Conservation (phyloP, 306 rosid species). For the Prunus mira region DNA sequence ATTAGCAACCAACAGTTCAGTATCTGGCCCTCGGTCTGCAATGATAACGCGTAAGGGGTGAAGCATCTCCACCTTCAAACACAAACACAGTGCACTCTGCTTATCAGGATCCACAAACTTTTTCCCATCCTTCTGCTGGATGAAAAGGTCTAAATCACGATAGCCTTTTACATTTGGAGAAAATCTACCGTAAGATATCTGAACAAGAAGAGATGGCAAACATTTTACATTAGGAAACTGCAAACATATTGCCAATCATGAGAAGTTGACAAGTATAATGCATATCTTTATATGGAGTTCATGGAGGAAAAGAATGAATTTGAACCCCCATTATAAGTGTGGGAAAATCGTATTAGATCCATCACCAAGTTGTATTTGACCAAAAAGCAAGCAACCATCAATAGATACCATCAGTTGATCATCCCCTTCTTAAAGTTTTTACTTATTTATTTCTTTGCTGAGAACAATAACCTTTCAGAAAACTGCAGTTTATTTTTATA, state of each 20-base stretch:
- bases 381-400: neutral
- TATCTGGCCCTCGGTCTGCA: slow-evolving; percentile 72
- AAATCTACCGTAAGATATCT: slow-evolving; percentile 69
- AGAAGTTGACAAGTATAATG: neutral
- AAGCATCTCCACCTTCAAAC: slow-evolving; percentile 72
- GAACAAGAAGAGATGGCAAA: slow-evolving; percentile 14
- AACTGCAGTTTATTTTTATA: too few species aligned
- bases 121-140: slow-evolving; percentile 64
- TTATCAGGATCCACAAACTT: slow-evolving; percentile 61
- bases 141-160: slow-evolving; percentile 68
- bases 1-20: slow-evolving; percentile 68
- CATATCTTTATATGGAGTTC: neutral
- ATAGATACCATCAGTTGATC: neutral
- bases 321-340: neutral
- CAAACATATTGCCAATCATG: neutral
- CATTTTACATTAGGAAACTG: slow-evolving; percentile 13
- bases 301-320: too few species aligned
- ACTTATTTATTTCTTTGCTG: neutral
- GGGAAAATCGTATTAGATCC: neutral
- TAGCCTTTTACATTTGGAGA: slow-evolving; percentile 39
- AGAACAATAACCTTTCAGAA: neutral
- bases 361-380: neutral
- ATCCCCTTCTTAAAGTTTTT: too few species aligned
- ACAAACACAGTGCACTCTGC: slow-evolving; percentile 47
- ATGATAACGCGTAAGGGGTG: slow-evolving; percentile 70